phyloP scores from a whole-genome alignment of 2,329 filamentous ascomycete genomes.

The Talaromyces sp. region DNA sequence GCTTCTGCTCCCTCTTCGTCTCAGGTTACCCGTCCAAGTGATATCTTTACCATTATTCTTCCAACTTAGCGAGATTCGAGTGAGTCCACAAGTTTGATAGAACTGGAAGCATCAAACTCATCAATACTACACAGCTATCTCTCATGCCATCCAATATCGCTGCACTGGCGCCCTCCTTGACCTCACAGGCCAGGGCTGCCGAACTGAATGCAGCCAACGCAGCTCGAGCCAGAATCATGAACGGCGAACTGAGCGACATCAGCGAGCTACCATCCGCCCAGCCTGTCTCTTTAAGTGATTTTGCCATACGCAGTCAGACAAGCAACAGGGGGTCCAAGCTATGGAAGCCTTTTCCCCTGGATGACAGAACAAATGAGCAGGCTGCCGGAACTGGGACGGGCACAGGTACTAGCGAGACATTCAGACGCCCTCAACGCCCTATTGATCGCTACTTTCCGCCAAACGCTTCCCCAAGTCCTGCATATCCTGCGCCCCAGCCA shows the following conservation, averaged over 20 bases:
- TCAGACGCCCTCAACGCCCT: conserved; percentile 8
- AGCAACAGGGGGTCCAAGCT: conserved; percentile 16
- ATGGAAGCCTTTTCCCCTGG: conserved; percentile 13
- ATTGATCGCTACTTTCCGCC: conserved; percentile 9
- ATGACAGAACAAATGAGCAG: not conserved
- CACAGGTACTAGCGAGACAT: not conserved
- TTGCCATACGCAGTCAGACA: conserved; percentile 14
- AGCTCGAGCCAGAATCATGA: conserved; percentile 8
- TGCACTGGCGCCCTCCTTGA: conserved; percentile 9
- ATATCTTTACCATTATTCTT: not conserved
- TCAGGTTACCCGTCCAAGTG: not conserved
- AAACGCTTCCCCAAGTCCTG: not conserved
- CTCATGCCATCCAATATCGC: conserved; percentile 7
- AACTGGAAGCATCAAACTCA: not conserved
- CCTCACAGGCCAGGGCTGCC: conserved; percentile 14
- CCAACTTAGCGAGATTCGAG: not conserved
- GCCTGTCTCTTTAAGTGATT: conserved; percentile 17
- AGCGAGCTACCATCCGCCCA: conserved; percentile 20
- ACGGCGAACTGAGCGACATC: conserved; percentile 15
- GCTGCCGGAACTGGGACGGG: not conserved
- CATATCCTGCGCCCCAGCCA: not conserved
- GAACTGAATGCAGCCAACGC: conserved; percentile 13
- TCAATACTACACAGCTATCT: not conserved
- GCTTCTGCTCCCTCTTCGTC: not conserved
- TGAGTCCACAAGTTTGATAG: not conserved